A percentile compares a stretch with the other conserved stretches of the same genome.
These are phyloP conservation scores for Sicyos edulis DNA, from an alignment of 306 rosid genomes.

Conservation along the genomic window DNA sequence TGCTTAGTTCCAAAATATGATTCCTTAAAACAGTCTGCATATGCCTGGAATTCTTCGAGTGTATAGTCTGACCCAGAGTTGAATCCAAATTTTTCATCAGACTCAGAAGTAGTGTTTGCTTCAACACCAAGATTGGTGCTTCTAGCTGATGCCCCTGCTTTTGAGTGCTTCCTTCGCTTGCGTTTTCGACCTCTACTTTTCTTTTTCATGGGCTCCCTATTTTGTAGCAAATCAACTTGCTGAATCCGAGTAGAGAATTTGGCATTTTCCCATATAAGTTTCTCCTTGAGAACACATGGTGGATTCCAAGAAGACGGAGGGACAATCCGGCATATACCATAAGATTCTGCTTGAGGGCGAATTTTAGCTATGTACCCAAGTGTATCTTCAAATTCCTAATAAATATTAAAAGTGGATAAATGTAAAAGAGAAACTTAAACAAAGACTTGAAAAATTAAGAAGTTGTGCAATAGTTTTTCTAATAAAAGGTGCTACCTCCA, in stretches of 20 bases:
- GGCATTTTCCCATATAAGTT: slow-evolving; percentile 59
- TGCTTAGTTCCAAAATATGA: slow-evolving; percentile 59
- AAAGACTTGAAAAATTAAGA: not conserved
- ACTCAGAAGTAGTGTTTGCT: slow-evolving; percentile 44
- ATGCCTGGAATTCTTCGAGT: slow-evolving; percentile 52
- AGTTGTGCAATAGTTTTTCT: not conserved
- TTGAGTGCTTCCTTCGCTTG: slow-evolving; percentile 54
- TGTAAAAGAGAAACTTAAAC: slow-evolving; percentile 14
- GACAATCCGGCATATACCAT: slow-evolving; percentile 94
- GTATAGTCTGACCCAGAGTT: slow-evolving; percentile 75
- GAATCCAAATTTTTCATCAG: slow-evolving; percentile 79
- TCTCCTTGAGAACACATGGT: slow-evolving; percentile 87
- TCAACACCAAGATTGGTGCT: slow-evolving; percentile 38
- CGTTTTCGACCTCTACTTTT: slow-evolving; percentile 71
- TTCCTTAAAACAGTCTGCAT: slow-evolving; percentile 55
- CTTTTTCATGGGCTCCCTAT: slow-evolving; percentile 94
- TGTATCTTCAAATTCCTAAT: slow-evolving; percentile 82
- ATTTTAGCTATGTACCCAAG: slow-evolving; percentile 78
- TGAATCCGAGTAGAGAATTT: slow-evolving; percentile 82
- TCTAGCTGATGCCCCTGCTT: slow-evolving; percentile 49
- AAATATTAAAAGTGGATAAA: slow-evolving; percentile 3
- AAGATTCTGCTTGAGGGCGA: slow-evolving; percentile 61
- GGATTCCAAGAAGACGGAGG: slow-evolving; percentile 88
- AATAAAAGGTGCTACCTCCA: slow-evolving; percentile 42
- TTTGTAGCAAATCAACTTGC: slow-evolving; percentile 86